Conservation (phyloP, 345 rosid species). For the Eucalyptus regnans region DNA sequence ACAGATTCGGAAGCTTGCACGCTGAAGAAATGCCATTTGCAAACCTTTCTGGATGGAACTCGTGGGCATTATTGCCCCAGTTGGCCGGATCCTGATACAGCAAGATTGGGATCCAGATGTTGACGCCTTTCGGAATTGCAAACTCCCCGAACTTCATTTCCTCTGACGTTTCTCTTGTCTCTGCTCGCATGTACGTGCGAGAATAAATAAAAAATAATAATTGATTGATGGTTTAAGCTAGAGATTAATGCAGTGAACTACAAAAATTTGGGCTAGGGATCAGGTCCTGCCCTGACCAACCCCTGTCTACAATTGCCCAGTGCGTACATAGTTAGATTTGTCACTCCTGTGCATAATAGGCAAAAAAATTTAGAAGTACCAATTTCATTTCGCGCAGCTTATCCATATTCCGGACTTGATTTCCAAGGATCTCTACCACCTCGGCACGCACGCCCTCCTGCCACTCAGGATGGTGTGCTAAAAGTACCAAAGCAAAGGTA, state of each 20-base stretch:
- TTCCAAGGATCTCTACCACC: conserved; percentile 3
- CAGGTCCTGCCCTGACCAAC: not conserved
- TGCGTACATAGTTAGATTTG: not conserved
- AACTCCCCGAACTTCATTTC: conserved; percentile 10
- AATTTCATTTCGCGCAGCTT: conserved; percentile 12
- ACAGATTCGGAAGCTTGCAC: not conserved
- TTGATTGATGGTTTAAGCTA: not conserved
- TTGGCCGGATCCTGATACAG: not conserved
- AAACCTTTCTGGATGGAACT: conserved; percentile 18
- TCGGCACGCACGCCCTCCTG: conserved; percentile 2
- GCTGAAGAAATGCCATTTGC: conserved; percentile 4
- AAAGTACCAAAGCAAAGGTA: conserved; percentile 8
- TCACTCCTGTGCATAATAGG: not conserved
- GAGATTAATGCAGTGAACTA: not conserved
- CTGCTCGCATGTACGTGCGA: not conserved
- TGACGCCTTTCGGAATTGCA: conserved; percentile 9
- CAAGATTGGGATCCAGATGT: conserved; percentile 4
- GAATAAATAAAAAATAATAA: not conserved
- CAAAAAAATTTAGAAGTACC: not conserved
- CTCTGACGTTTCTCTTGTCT: not conserved
- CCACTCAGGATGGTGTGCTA: conserved; percentile 16
- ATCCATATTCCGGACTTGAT: not conserved
- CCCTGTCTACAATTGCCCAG: not conserved
- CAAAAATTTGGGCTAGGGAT: not conserved
- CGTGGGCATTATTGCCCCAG: conserved; percentile 11